Percentiles rank a stretch among this genome's conserved stretches.
These are phyloP conservation scores for Mucor saturninus DNA, from an alignment of 371 early-diverging fungal genomes.

Conservation along the genomic window DNA sequence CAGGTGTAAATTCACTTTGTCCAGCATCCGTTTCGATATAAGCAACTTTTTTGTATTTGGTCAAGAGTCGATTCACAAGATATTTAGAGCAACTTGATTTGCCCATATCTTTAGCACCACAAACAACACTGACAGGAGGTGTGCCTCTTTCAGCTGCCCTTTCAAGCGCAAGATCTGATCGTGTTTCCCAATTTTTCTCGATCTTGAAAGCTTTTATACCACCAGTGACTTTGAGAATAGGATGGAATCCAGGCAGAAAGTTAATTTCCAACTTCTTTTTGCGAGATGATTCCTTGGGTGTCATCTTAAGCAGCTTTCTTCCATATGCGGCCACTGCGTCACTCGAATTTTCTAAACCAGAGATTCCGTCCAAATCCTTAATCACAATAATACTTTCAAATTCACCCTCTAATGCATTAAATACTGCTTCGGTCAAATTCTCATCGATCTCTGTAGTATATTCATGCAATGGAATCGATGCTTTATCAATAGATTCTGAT, in stretches of 20 bases:
- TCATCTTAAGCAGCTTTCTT: slow-evolving; percentile 24
- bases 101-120: slow-evolving; percentile 77
- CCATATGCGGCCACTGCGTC: slow-evolving; percentile 10
- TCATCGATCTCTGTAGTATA: slow-evolving; percentile 8
- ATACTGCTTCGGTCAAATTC: slow-evolving; percentile 20
- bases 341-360: slow-evolving; percentile 20
- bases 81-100: slow-evolving; percentile 78
- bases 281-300: neutral
- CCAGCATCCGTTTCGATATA: slow-evolving; percentile 85
- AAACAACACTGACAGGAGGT: slow-evolving; percentile 57
- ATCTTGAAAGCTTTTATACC: slow-evolving; percentile 46
- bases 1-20: slow-evolving; percentile 80
- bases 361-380: slow-evolving; percentile 13
- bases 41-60: slow-evolving; percentile 60
- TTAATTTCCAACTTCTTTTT: slow-evolving; percentile 16
- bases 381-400: slow-evolving; percentile 27
- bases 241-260: slow-evolving; percentile 27
- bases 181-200: slow-evolving; percentile 45
- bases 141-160: slow-evolving; percentile 19
- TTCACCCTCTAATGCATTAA: slow-evolving; percentile 15
- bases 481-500: slow-evolving; percentile 27
- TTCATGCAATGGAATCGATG: neutral
- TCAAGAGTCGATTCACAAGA: slow-evolving; percentile 69
- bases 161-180: slow-evolving; percentile 9
- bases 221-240: slow-evolving; percentile 42